Evolutionary conservation across 2,329 filamentous ascomycete species (phyloP), one percentile per base, ranked within the genome.

Genomic region (Zymoseptoria pseudotritici): DNA sequence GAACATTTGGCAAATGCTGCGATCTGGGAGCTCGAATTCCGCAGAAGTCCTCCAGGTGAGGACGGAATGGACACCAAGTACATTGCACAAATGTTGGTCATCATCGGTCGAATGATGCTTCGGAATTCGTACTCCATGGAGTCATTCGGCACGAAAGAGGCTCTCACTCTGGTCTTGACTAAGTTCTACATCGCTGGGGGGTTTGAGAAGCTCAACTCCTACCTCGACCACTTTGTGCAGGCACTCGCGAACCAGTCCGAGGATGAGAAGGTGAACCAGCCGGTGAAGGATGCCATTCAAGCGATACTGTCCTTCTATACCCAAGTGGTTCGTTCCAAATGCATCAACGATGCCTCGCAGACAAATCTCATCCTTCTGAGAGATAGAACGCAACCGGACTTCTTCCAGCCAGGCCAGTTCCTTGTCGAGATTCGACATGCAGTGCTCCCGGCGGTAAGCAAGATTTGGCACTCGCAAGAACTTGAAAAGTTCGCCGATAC

Each of bases 141-240:
- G 42, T 53, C 65, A 1, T 66, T 63, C 36, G 65, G 65, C 10
- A 61, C 62, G 11, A 71, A 70, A 56, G 71, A 73, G 56, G 69
- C 70, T 56, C 72, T 86, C 62, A 88, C 91, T 51, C 82, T 94
- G 26, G 86, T 97, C 42, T 80, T 99, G 22, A 82, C 92, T 58
- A 89, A 91, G 0, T 97, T 99, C 78, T 93, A 92, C 73, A 86
- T 90, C 61, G 83, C 86, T 54, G 86, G 85, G 49, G 93, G 94
- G 0, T 81, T 99, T 60, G 82, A 86, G 8, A 81, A 85, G 4
- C 77, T 97, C 61, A 91, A 90, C 66, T 78, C 82, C 6, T 66
- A 66, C 46, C 65, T 73, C 11, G 57, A 64, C 24, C 56, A 63
- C 8, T 72, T 71, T 54, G 62, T 68, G 52, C 63, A 70, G 19